Evolutionary conservation across 768 basidiomycete species (phyloP).

Genomic region (Mycena capillaripes): DNA sequence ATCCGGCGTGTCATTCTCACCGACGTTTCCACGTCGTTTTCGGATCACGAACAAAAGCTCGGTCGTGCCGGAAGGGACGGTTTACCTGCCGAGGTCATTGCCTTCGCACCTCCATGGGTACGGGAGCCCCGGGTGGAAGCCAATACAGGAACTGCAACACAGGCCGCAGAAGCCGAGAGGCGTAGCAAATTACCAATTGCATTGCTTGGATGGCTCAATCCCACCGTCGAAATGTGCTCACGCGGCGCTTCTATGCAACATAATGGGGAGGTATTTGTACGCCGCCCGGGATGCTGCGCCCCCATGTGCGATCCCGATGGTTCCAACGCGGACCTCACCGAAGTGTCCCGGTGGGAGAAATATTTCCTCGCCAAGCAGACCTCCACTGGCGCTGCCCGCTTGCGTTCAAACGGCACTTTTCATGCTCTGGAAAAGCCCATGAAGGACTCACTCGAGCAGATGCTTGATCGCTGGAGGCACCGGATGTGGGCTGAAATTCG

Average conservation of each 20-base stretch:
- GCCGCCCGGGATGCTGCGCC: neutral
- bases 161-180: neutral
- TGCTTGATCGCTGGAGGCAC: slow-evolving; percentile 15
- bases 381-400: neutral
- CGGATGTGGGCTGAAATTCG: neutral
- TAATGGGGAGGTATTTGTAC: neutral
- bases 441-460: neutral
- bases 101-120: slow-evolving; percentile 7
- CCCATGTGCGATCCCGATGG: neutral
- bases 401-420: neutral
- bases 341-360: neutral
- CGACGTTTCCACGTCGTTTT: neutral
- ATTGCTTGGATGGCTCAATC: neutral
- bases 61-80: slow-evolving; percentile 9
- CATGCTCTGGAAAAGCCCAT: neutral
- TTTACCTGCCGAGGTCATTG: neutral
- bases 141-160: neutral
- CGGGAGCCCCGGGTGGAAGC: neutral
- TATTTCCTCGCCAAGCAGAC: neutral
- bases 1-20: neutral
- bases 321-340: neutral
- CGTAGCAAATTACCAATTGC: neutral
- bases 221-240: neutral
- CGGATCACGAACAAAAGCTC: neutral
- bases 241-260: neutral